These are phyloP conservation scores for Detonula confervacea DNA, from an alignment of 352 stramenopile genomes.

Conservation along the genomic window DNA sequence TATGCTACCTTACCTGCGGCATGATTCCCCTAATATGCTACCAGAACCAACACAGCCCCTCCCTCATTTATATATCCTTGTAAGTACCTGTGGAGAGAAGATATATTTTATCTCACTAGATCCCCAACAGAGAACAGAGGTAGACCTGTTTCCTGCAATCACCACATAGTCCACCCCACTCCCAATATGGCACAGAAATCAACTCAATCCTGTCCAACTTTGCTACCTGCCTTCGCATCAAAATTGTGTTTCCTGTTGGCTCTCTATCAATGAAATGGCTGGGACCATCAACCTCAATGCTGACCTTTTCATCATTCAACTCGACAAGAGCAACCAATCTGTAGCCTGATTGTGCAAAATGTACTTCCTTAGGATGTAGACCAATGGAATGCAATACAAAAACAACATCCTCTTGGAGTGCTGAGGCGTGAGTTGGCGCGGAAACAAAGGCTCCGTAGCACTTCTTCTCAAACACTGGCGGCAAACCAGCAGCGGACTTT, in stretches of 20 bases:
- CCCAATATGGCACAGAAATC: conserved; percentile 26
- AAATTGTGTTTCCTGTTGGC: not conserved
- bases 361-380: conserved; percentile 18
- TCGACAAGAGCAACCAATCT: conserved; percentile 17
- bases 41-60: too few relatives aligned
- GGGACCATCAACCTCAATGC: conserved; percentile 32
- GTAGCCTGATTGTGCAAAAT: conserved; percentile 8
- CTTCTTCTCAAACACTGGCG: conserved; percentile 9
- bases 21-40: too few relatives aligned
- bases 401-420: conserved; percentile 22
- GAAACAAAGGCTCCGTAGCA: conserved; percentile 28
- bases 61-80: too few relatives aligned
- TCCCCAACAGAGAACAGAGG: not conserved
- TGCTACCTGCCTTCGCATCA: conserved; percentile 10
- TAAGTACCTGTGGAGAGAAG: too few relatives aligned
- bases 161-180: conserved; percentile 9
- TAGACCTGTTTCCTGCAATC: conserved; percentile 5
- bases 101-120: too few relatives aligned
- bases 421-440: not conserved
- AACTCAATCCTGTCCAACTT: conserved; percentile 4
- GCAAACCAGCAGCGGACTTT: conserved; percentile 10
- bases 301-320: conserved; percentile 19
- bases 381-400: conserved; percentile 8
- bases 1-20: too few relatives aligned
- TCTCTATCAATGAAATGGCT: conserved; percentile 17